Evolutionary conservation across 2,329 filamentous ascomycete species (phyloP), one percentile per base, ranked within the genome.

Genomic region (Chaetomium sp.): DNA sequence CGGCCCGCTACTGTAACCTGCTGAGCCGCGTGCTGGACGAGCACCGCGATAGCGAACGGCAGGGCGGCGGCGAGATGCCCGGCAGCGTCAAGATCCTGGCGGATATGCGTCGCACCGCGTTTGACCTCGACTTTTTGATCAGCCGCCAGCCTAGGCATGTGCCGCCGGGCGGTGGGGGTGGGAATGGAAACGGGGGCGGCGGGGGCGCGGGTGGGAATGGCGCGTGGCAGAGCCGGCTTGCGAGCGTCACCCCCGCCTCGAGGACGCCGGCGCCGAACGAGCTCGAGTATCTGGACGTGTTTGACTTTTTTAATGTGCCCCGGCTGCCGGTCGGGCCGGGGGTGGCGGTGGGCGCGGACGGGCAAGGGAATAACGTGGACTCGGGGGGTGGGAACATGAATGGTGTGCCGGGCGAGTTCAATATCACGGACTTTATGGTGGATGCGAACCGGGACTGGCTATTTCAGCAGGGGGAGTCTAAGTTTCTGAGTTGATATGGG

Each of bases 241-340:
- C 82, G 2, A 85, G 81, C 70, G 77, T 81, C 25, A 88, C 87
- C 0, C 86, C 87, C 1, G 84, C 85, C 35, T 54, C 62, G 1
- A 84, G 87, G 68, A 90, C 88, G 33, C 90, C 91, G 0, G 90
- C 87, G 10, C 85, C 90, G 1, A 92, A 95, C 70, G 92, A 96
- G 73, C 81, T 97, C 3, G 93, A 96, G 74, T 96, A 96, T 74
- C 81, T 97, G 2, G 93, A 97, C 71, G 91, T 97, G 0, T 97
- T 97, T 74, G 92, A 95, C 71, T 97, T 96, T 74, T 97, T 97
- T 82, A 97, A 97, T 74, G 87, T 96, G 63, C 93, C 93, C 0
- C 82, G 92, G 21, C 79, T 97, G 27, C 84, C 85, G 0, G 76
- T 84, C 25, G 78, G 78, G 33, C 76, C 78, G 8, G 69, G 64